A percentile compares a stretch with the other conserved stretches of the same genome.
Evolutionary conservation across 805 yeast genomes (phyloP).

Genomic region (Grigorovia yakushimaensis): DNA sequence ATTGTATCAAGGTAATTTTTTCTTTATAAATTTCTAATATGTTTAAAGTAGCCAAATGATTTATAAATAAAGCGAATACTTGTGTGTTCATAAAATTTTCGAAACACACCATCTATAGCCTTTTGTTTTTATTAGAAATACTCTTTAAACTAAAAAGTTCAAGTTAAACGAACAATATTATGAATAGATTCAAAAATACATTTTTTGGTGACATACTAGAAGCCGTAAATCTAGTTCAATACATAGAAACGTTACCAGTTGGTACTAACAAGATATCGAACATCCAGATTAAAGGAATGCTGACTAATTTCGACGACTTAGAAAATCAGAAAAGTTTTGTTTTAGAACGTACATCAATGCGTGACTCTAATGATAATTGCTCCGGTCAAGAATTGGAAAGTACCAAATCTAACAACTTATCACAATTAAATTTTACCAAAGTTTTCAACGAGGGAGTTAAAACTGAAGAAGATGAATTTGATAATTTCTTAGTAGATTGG

Average conservation of each 20-base stretch:
- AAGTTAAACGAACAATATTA: too few species aligned
- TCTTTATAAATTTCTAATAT: too few species aligned
- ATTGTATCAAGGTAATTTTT: too few species aligned
- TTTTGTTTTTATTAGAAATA: too few species aligned
- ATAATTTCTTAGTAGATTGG: slow-evolving; percentile 23
- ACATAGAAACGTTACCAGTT: slow-evolving; percentile 9
- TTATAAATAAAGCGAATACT: too few species aligned
- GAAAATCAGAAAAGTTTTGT: neutral
- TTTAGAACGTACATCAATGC: neutral
- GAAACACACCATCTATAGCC: too few species aligned
- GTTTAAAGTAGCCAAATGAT: too few species aligned
- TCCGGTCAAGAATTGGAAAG: slow-evolving; percentile 3
- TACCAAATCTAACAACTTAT: neutral
- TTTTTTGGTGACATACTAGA: slow-evolving; percentile 20
- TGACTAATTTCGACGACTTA: neutral
- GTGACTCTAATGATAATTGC: neutral
- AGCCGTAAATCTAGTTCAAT: slow-evolving; percentile 8
- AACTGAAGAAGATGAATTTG: too few species aligned
- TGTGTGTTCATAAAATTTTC: too few species aligned
- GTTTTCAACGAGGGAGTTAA: neutral
- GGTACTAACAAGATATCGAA: neutral
- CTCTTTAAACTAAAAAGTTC: too few species aligned
- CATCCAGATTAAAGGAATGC: neutral
- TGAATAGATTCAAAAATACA: slow-evolving; percentile 18
- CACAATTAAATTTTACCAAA: neutral